These are phyloP conservation scores for Pseudomassariella vexata DNA, from an alignment of 2,329 filamentous ascomycete genomes.

Conservation along the genomic window DNA sequence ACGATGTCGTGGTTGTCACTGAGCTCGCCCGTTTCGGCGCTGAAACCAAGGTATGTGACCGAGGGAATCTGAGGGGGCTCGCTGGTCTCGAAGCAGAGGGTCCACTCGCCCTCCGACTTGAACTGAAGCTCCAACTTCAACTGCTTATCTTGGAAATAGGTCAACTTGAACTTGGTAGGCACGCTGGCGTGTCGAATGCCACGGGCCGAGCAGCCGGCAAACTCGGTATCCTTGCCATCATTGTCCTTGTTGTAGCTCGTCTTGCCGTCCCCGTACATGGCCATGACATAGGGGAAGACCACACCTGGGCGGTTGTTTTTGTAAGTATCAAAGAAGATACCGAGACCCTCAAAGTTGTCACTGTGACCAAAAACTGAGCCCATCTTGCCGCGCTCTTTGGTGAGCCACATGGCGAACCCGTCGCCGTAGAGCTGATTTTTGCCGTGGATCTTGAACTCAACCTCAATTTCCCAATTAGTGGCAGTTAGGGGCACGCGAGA, in stretches of 20 bases:
- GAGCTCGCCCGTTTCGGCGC: conserved; percentile 89
- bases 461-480: conserved; percentile 97
- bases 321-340: conserved; percentile 96
- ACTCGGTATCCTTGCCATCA: conserved; percentile 88
- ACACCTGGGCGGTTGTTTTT: conserved; percentile 97
- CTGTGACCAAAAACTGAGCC: conserved; percentile 84
- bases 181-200: conserved; percentile 76
- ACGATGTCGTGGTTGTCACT: conserved; percentile 98
- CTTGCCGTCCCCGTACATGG: conserved; percentile 90
- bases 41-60: conserved; percentile 70
- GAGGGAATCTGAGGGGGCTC: conserved; percentile 71
- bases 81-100: conserved; percentile 74
- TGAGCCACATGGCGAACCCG: conserved; percentile 97
- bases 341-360: conserved; percentile 89
- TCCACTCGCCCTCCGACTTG: conserved; percentile 85
- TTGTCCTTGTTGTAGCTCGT: conserved; percentile 87
- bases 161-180: conserved; percentile 81
- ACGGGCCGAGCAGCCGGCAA: conserved; percentile 90
- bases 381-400: conserved; percentile 75
- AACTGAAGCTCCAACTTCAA: conserved; percentile 90
- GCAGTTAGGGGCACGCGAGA: conserved; percentile 91
- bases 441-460: conserved; percentile 92
- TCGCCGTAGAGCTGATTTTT: conserved; percentile 88
- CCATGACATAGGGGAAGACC: conserved; percentile 97
- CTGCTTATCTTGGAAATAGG: conserved; percentile 94